Evolutionary conservation across 2,329 filamentous ascomycete genomes (phyloP).

Genomic region (Diplodia seriata): DNA sequence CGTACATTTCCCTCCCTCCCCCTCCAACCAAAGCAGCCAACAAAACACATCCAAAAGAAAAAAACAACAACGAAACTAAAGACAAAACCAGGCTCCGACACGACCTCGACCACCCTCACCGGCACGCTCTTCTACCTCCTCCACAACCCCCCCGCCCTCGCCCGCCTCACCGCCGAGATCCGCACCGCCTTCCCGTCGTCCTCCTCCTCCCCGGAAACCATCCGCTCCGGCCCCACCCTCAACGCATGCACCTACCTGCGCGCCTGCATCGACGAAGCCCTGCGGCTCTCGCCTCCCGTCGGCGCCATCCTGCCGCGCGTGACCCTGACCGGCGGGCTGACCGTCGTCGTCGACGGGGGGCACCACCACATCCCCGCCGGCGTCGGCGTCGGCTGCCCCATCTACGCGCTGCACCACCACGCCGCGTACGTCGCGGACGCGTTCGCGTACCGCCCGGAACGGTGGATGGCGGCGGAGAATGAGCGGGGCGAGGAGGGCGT

Average conservation of each 20-base stretch:
- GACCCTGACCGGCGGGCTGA: conserved; percentile 45
- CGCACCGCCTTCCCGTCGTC: conserved; percentile 45
- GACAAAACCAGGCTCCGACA: conserved; percentile 48
- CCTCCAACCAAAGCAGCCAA: neutral
- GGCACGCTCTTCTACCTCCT: conserved; percentile 55
- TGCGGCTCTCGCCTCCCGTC: conserved; percentile 50
- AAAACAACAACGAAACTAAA: neutral
- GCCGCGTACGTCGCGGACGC: conserved; percentile 47
- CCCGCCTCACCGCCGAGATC: conserved; percentile 46
- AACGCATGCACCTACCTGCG: conserved; percentile 46
- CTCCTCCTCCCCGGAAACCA: conserved; percentile 49
- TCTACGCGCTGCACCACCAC: conserved; percentile 52
- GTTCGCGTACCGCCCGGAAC: conserved; percentile 45
- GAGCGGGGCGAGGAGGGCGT: neutral
- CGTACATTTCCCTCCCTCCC: neutral
- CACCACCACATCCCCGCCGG: conserved; percentile 44
- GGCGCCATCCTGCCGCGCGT: conserved; percentile 48
- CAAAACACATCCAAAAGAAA: neutral
- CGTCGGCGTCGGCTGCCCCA: conserved; percentile 49
- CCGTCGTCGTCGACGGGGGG: conserved; percentile 33
- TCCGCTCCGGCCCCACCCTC: conserved; percentile 47
- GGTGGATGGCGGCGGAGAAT: conserved; percentile 3
- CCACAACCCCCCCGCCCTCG: conserved; percentile 47
- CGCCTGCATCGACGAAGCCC: conserved; percentile 52
- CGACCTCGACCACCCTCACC: conserved; percentile 53